Conservation (phyloP, 169 alveolate genomes). For the Cryptosporidium andersoni region DNA sequence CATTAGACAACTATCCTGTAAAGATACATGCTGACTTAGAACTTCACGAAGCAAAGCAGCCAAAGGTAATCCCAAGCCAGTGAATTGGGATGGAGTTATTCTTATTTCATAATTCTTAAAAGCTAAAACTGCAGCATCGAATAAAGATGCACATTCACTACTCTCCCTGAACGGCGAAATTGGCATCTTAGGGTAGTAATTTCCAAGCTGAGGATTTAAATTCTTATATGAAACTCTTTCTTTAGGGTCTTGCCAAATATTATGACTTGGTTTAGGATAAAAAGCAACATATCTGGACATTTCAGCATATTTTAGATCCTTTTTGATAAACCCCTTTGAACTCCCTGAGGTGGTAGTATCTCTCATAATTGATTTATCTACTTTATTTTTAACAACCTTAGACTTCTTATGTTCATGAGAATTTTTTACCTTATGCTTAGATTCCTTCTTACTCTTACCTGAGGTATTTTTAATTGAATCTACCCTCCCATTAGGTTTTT, state of each 20-base stretch:
- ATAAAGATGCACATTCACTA: constrained; percentile 50
- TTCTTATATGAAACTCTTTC: constrained; percentile 22
- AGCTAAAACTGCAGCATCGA: constrained; percentile 47
- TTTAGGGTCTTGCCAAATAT: constrained; percentile 50
- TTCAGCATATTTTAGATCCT: too few relatives aligned
- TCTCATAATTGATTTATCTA: too few relatives aligned
- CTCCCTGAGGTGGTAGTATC: too few relatives aligned
- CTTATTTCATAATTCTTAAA: constrained; percentile 8
- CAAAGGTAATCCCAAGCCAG: constrained; percentile 33
- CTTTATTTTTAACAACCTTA: too few relatives aligned
- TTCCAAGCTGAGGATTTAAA: constrained; percentile 36
- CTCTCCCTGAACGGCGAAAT: constrained; percentile 50
- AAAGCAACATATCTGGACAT: constrained; percentile 17
- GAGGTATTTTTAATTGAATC: not conserved
- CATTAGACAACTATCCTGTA: constrained; percentile 54
- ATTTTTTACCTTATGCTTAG: not conserved
- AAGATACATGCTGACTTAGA: constrained; percentile 23
- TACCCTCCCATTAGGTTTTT: too few relatives aligned
- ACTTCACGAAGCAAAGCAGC: constrained; percentile 30
- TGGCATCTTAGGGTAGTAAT: constrained; percentile 46
- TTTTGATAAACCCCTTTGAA: too few relatives aligned
- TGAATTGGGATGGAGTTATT: constrained; percentile 29
- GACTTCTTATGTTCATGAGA: too few relatives aligned
- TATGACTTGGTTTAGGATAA: constrained; percentile 13
- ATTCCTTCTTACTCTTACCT: not conserved